Base-by-base conservation (phyloP, 2,329 filamentous ascomycete genomes). In the Penicillium glabrum region DNA sequence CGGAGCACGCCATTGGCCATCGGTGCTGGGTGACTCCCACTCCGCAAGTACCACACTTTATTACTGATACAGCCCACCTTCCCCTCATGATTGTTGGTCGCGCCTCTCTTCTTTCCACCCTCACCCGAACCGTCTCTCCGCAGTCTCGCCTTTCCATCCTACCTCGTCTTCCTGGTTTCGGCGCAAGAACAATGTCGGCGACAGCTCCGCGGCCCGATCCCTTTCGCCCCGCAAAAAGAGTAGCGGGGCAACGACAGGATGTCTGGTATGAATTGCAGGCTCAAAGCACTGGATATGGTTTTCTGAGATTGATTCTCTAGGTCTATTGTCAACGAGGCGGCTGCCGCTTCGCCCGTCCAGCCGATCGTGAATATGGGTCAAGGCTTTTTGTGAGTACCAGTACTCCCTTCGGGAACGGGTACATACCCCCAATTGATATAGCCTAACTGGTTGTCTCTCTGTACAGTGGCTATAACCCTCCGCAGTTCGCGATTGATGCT, bases 401-500 rank as follows among this genome's bases (percentile, higher is more conserved):
- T n/a, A 14, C 16, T 44, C 14, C 23, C 16, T 45, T 8, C 23
- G 19, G 11, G 16, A 33, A 11, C 23, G 26, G 24, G 3, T 24
- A 29, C 9, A 44, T 41, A 14, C 10, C n/a, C 3, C 14, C 13
- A 31, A 43, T 24, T 21, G 13, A 29, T 44, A 33, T 16, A 21
- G 26, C 29, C 26, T 57, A 5, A 56, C 37, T 13, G 31, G 21
- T 1, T 7, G 43, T 39, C 7, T 26, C 47, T 49, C 31, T 43
- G 8, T 43, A 39, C 51, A 80, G 79, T 70, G 93, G 93, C 57
- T 98, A 98, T 76, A 98, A 98, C 72, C 93, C 93, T 55, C 93
- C 93, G 8, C 77, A 88, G 35, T 98, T 96, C 75, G 91, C 97
- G 62, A 81, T 97, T 62, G 85, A 96, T 67, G 95, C 95, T 43